Evolutionary conservation across 768 basidiomycete species (phyloP).

Genomic region (Serpula lacrymans): DNA sequence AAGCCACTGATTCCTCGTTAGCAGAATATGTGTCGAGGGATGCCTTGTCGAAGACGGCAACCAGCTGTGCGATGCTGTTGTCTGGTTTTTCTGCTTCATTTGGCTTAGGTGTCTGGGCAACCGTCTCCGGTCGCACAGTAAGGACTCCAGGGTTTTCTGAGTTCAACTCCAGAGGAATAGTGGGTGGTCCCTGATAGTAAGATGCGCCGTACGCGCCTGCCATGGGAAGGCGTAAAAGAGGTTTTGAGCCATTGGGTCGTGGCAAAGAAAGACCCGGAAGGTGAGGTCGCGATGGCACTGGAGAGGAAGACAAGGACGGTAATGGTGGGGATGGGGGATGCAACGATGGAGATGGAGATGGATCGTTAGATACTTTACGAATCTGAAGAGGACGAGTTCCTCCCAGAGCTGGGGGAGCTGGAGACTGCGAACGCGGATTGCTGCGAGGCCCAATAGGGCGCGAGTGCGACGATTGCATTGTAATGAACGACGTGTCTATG

Average conservation of each 20-base stretch:
- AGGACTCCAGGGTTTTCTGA: conserved; percentile 35
- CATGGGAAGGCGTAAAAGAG: conserved; percentile 35
- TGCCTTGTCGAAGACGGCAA: conserved; percentile 26
- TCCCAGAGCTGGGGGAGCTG: conserved; percentile 24
- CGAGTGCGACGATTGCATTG: conserved; percentile 25
- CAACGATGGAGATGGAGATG: conserved; percentile 11
- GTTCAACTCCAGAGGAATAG: conserved; percentile 31
- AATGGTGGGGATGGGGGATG: conserved; percentile 26
- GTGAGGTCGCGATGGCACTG: conserved; percentile 27
- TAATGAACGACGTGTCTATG: conserved; percentile 13
- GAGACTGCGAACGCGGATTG: conserved; percentile 40
- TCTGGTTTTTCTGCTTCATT: conserved; percentile 20
- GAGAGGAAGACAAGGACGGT: conserved; percentile 24
- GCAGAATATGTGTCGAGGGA: conserved; percentile 30
- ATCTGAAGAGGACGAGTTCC: conserved; percentile 39
- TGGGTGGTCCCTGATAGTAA: conserved; percentile 29
- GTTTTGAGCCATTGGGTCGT: conserved; percentile 23
- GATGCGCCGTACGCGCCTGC: conserved; percentile 14
- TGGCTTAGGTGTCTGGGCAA: conserved; percentile 10
- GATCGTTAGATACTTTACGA: conserved; percentile 34
- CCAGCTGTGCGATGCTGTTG: conserved; percentile 34
- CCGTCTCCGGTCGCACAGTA: conserved; percentile 38
- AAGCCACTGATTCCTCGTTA: conserved; percentile 32
- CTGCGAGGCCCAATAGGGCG: conserved; percentile 54
- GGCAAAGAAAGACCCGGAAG: conserved; percentile 25